Evolutionary conservation across 805 yeast genomes (phyloP), one percentile per base, ranked within the genome.

Genomic region (Nakazawaea siamensis): DNA sequence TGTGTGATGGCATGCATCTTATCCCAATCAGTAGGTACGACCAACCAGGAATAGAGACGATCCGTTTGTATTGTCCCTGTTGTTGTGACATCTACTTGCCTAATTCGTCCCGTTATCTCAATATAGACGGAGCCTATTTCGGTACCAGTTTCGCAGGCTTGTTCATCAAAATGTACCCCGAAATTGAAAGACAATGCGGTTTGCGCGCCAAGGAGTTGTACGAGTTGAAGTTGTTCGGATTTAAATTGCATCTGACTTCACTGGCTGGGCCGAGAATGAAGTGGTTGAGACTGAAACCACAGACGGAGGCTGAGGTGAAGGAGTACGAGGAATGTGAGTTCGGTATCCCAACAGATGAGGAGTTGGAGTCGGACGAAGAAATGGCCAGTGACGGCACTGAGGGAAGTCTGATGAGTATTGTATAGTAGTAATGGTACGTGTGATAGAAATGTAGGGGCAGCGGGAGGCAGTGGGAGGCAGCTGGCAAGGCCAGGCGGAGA

Each of bases 101-200:
- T 2, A 76, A 80, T 37, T 79, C 87, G 37, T 76, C 88, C n/a
- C 68, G 95, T 42, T 88, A 84, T 57, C 62, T 83, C 39, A 84
- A 85, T 51, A 74, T 92, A 28, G 98, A 92, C 57, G 98, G 98
- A 4, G 96, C 97, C 1, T 92, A 81, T 50, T 92, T 94, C 63
- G 97, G 98, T 4, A 86, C 97, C 0, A 79, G 94, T 24, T 92
- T 92, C 61, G 92, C 96, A 1, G 97, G 96, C 2, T 70, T 92
- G 46, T 82, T 92, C 49, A 74, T 92, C 41, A 83, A 87, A 52
- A 81, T 84, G 71, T 87, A 80, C 60, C 86, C 92, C n/a, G 97
- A 86, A 44, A 73, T 87, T 33, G 94, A 82, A 51, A 73, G 74
- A 47, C 86, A 82, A 49, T 78, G 85, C 45, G 66, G 69, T 38